Percentiles rank a stretch among this genome's conserved stretches.
phyloP scores from a whole-genome alignment of 2,329 filamentous ascomycete species.

The Scedosporium dehoogii region DNA sequence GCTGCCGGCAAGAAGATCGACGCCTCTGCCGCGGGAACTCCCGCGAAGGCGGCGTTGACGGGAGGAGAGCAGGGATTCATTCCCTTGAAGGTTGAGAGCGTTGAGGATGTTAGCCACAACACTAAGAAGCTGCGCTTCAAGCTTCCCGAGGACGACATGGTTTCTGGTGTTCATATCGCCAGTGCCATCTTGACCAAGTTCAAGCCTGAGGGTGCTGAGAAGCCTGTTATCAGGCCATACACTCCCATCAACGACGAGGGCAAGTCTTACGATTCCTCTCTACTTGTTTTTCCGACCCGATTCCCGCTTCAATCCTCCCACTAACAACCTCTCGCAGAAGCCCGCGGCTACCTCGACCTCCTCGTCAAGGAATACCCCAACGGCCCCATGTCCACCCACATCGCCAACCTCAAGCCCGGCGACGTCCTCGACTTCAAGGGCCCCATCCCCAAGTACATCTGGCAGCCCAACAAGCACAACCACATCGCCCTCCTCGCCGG shows the following conservation, averaged over 20 bases:
- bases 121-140: constrained; percentile 87
- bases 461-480: constrained; percentile 84
- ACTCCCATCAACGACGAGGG: constrained; percentile 84
- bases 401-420: constrained; percentile 74
- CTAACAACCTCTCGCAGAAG: constrained; percentile 35
- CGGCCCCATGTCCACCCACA: constrained; percentile 83
- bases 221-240: constrained; percentile 84
- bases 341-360: constrained; percentile 74
- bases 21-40: constrained; percentile 32
- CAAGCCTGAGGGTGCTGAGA: constrained; percentile 72
- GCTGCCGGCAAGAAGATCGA: constrained; percentile 49
- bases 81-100: constrained; percentile 65
- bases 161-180: constrained; percentile 72
- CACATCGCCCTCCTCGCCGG: constrained; percentile 85
- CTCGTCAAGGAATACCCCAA: constrained; percentile 85
- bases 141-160: constrained; percentile 72
- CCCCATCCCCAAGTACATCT: constrained; percentile 86
- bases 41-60: constrained; percentile 46
- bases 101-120: constrained; percentile 83
- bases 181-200: constrained; percentile 90
- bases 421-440: constrained; percentile 88
- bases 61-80: constrained; percentile 88
- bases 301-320: background rate
- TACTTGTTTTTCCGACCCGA: background rate
- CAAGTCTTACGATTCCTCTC: constrained; percentile 24